Conservation (phyloP, 176 grass and related monocot species). For the Carex kokanica region DNA sequence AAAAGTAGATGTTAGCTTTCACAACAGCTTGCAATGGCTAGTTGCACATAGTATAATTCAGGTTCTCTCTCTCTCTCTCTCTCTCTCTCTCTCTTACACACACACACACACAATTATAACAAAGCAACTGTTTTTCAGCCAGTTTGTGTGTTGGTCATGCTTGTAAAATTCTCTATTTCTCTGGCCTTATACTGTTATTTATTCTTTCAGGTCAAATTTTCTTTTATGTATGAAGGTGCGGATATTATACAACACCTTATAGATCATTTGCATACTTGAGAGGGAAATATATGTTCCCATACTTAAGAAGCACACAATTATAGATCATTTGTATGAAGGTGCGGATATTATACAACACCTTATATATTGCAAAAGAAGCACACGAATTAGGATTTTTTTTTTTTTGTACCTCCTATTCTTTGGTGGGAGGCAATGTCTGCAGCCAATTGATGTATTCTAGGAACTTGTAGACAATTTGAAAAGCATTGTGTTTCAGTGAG, state of each 20-base stretch:
- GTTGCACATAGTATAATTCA: slow-evolving; percentile 83
- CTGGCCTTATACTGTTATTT: neutral
- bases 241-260: slow-evolving; percentile 73
- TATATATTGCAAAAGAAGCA: neutral
- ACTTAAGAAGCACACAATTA: too few species aligned
- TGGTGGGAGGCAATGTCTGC: neutral
- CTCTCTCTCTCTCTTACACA: neutral
- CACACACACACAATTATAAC: neutral
- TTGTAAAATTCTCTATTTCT: neutral
- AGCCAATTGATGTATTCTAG: slow-evolving; percentile 3
- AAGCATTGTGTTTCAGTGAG: neutral
- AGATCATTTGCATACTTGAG: slow-evolving; percentile 54
- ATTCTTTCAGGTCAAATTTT: slow-evolving; percentile 48
- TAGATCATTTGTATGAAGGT: too few species aligned
- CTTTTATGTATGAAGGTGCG: slow-evolving; percentile 67
- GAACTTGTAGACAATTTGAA: neutral
- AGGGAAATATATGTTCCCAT: neutral
- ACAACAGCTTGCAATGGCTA: slow-evolving; percentile 54
- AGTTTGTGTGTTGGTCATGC: neutral
- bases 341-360: too few species aligned
- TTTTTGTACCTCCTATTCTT: neutral
- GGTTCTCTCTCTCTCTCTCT: slow-evolving; percentile 27
- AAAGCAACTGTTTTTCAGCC: neutral
- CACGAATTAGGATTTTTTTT: slow-evolving; percentile 5
- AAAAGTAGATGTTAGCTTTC: slow-evolving; percentile 85